Evolutionary conservation across 805 yeast species (phyloP).

Genomic region (Zygosaccharomyces bailii): DNA sequence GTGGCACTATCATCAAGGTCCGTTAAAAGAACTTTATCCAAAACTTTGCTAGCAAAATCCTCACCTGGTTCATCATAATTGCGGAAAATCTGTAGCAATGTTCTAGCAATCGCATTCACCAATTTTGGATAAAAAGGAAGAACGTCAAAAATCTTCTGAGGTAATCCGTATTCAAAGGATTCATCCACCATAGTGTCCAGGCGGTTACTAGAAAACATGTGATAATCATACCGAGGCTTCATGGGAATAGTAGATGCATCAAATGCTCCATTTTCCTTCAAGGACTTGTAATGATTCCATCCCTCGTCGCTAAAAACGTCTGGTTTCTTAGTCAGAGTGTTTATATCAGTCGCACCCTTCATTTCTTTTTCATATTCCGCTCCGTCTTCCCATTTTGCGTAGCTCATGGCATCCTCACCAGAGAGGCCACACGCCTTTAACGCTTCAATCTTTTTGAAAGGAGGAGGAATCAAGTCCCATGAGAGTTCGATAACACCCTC

Average conservation of each 20-base stretch:
- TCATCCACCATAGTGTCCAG: slow-evolving; percentile 41
- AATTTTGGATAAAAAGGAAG: slow-evolving; percentile 44
- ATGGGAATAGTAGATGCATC: slow-evolving; percentile 32
- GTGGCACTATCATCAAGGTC: slow-evolving; percentile 29
- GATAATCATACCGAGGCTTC: slow-evolving; percentile 38
- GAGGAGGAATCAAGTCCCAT: slow-evolving; percentile 32
- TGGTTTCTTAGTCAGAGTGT: slow-evolving; percentile 17
- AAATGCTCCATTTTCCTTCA: slow-evolving; percentile 23
- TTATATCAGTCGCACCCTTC: slow-evolving; percentile 26
- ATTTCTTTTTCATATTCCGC: slow-evolving; percentile 30
- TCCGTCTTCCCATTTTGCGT: slow-evolving; percentile 23
- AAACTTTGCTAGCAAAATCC: slow-evolving; percentile 37
- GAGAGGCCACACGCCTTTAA: slow-evolving; percentile 30
- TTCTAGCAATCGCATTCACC: slow-evolving; percentile 39
- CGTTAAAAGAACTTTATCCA: slow-evolving; percentile 40
- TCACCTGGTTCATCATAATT: slow-evolving; percentile 35
- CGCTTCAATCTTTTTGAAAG: slow-evolving; percentile 24
- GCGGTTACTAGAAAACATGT: slow-evolving; percentile 40
- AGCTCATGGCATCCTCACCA: slow-evolving; percentile 30
- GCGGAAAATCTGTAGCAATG: slow-evolving; percentile 38
- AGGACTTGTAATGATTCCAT: slow-evolving; percentile 31
- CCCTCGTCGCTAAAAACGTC: slow-evolving; percentile 30
- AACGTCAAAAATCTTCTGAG: slow-evolving; percentile 43
- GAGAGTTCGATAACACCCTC: slow-evolving; percentile 30
- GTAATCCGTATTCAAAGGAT: slow-evolving; percentile 32